Evolutionary conservation across 176 grass and related monocot genomes (phyloP).

Genomic region (Oryza brachyantha): DNA sequence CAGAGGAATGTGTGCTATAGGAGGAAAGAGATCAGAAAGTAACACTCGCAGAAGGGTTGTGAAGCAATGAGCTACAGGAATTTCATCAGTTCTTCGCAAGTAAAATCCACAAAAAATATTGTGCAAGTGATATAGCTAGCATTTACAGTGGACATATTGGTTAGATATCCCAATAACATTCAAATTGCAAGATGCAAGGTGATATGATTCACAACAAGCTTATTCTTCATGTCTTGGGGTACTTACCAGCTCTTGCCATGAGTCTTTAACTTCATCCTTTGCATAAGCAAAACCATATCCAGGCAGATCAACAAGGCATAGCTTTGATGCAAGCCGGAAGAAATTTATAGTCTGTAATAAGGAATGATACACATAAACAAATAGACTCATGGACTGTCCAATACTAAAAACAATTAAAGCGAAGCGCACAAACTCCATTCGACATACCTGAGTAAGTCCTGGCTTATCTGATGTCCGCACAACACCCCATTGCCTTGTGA

Average conservation of each 20-base stretch:
- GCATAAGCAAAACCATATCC: constrained; percentile 99
- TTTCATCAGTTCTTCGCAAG: background rate
- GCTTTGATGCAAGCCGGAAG: constrained; percentile 80
- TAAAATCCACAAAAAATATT: background rate
- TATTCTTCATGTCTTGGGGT: constrained; percentile 19
- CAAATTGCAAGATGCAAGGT: background rate
- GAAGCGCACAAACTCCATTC: constrained; percentile 2
- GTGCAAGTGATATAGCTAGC: background rate
- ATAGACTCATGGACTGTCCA: background rate
- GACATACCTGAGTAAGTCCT: constrained; percentile 89
- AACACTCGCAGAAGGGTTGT: background rate
- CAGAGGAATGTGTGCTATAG: background rate
- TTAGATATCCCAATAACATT: background rate
- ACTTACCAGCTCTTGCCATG: constrained; percentile 98
- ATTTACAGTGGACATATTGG: background rate
- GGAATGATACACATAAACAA: background rate
- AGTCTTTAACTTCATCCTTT: constrained; percentile 95
- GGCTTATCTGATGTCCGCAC: constrained; percentile 95
- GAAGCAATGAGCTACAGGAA: background rate
- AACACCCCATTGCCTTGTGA: constrained; percentile 97
- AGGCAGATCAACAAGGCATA: constrained; percentile 86
- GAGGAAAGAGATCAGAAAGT: background rate
- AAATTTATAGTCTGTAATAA: constrained; percentile 82
- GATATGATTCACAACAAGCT: background rate
- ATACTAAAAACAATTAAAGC: background rate